Evolutionary conservation across 2,329 filamentous ascomycete genomes (phyloP).

Genomic region (Ophiostoma sp.): DNA sequence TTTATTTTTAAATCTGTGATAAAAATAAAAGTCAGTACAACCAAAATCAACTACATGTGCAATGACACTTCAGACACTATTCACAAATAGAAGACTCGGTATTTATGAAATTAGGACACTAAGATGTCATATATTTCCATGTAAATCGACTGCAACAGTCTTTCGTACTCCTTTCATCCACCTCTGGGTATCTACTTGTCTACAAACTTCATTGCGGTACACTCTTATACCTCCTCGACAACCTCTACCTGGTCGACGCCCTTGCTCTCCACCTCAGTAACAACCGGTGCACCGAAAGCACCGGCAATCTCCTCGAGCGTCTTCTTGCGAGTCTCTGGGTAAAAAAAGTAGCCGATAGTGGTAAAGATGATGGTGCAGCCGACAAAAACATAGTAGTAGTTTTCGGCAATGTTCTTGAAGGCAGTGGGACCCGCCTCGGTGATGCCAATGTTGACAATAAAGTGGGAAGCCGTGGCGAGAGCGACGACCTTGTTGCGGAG

Average conservation of each 20-base stretch:
- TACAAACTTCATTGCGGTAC: background rate
- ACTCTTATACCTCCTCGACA: background rate
- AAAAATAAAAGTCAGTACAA: no score
- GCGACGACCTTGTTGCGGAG: constrained; percentile 58
- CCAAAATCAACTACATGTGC: no score
- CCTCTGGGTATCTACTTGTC: background rate
- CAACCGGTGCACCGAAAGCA: constrained; percentile 49
- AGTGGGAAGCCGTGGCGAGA: constrained; percentile 53
- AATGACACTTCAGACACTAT: no score
- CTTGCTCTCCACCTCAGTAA: constrained; percentile 29
- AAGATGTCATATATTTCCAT: no score
- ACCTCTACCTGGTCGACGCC: background rate
- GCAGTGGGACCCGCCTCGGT: constrained; percentile 57
- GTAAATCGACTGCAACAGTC: background rate
- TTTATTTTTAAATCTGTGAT: no score
- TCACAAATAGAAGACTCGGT: no score
- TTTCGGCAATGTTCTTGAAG: constrained; percentile 57
- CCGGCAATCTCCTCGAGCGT: constrained; percentile 52
- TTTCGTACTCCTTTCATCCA: background rate
- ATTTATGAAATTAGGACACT: no score
- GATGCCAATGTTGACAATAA: constrained; percentile 55
- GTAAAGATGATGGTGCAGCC: constrained; percentile 53
- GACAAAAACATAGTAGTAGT: constrained; percentile 62
- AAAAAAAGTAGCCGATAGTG: constrained; percentile 54
- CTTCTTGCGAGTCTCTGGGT: constrained; percentile 53